These are phyloP conservation scores for Striga hermonthica DNA, from an alignment of 305 asterid genomes.

Conservation along the genomic window DNA sequence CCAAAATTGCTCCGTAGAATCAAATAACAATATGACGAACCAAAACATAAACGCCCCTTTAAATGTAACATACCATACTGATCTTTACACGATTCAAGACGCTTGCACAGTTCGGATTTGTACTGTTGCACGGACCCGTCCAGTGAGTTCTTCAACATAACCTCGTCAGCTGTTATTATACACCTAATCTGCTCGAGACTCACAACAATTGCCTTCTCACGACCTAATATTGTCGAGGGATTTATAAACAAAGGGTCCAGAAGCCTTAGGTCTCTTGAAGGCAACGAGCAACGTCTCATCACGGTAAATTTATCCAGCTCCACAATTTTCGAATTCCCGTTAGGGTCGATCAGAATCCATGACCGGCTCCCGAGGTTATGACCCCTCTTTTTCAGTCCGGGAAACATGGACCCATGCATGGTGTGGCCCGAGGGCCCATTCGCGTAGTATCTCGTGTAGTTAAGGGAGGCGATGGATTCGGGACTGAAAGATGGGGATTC, in stretches of 20 bases:
- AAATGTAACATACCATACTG: constrained; percentile 60
- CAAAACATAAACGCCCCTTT: constrained; percentile 4
- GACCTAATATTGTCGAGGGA: constrained; percentile 96
- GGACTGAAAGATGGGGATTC: constrained; percentile 40
- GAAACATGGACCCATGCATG: constrained; percentile 47
- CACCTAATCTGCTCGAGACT: constrained; percentile 97
- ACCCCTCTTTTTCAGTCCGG: constrained; percentile 82
- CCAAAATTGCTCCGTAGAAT: constrained; percentile 11
- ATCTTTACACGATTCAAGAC: constrained; percentile 74
- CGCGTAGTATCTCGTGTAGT: constrained; percentile 36
- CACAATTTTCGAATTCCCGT: constrained; percentile 68
- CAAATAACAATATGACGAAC: neutral
- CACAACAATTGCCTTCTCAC: constrained; percentile 94
- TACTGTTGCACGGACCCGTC: constrained; percentile 82
- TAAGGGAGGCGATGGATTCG: constrained; percentile 37
- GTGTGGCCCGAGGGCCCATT: constrained; percentile 41
- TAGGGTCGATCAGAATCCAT: constrained; percentile 84
- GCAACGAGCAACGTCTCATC: constrained; percentile 92
- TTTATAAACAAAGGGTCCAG: constrained; percentile 92
- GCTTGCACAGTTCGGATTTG: constrained; percentile 83
- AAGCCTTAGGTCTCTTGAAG: constrained; percentile 97
- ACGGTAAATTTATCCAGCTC: constrained; percentile 82
- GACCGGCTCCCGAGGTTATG: constrained; percentile 84
- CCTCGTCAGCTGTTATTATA: constrained; percentile 95
- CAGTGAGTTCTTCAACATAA: constrained; percentile 81